A percentile compares a stretch with the other conserved stretches of the same genome.
These are phyloP conservation scores for Amphirosellinia nigrospora DNA, from an alignment of 495 filamentous ascomycete species.

Conservation along the genomic window DNA sequence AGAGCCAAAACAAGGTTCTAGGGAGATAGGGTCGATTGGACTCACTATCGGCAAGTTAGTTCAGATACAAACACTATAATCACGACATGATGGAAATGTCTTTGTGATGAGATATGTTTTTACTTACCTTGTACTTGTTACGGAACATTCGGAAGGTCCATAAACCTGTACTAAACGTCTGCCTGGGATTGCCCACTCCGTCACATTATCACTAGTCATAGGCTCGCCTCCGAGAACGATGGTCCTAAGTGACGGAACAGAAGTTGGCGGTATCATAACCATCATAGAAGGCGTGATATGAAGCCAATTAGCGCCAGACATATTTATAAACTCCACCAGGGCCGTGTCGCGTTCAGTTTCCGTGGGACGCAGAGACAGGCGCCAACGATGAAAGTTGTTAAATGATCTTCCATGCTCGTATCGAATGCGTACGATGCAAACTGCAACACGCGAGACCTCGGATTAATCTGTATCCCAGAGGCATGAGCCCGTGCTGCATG, in stretches of 20 bases:
- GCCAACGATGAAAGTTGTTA: constrained; percentile 59
- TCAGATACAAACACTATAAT: neutral
- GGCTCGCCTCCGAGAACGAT: constrained; percentile 63
- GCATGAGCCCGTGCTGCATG: constrained; percentile 13
- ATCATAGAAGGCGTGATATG: constrained; percentile 20
- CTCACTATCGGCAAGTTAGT: neutral
- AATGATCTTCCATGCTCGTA: constrained; percentile 58
- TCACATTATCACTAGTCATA: constrained; percentile 56
- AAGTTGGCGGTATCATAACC: constrained; percentile 38
- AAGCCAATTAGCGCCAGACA: constrained; percentile 2
- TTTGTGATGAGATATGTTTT: neutral
- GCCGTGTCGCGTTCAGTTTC: constrained; percentile 9
- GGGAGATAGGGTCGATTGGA: neutral
- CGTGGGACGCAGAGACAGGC: constrained; percentile 66
- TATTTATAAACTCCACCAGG: constrained; percentile 12
- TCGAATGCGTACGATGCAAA: constrained; percentile 66
- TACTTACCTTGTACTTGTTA: constrained; percentile 23
- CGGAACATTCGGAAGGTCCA: constrained; percentile 49
- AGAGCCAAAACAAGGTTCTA: neutral
- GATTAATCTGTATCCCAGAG: constrained; percentile 49
- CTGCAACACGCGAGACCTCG: constrained; percentile 52
- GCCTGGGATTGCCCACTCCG: constrained; percentile 56
- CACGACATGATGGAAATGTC: neutral
- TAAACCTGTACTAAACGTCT: constrained; percentile 47
- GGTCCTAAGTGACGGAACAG: constrained; percentile 52